phyloP scores from a whole-genome alignment of 2,329 filamentous ascomycete genomes.

The Pseudogymnoascus pannorum region DNA sequence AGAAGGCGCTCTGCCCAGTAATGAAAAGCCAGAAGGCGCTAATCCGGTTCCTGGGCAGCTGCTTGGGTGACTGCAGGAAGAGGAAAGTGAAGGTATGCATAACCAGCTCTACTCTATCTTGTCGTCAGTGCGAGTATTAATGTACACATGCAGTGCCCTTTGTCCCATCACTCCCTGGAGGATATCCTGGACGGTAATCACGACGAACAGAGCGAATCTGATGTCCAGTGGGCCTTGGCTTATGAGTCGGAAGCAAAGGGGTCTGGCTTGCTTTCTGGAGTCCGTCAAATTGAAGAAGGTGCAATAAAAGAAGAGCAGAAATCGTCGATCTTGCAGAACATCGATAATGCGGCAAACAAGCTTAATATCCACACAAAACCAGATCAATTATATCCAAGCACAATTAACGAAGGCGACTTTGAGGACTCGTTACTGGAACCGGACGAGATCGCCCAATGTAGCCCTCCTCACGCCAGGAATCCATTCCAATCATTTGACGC shows the following conservation, averaged over 20 bases:
- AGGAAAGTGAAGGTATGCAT: constrained; percentile 9
- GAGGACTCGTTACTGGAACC: background rate
- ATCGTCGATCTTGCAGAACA: background rate
- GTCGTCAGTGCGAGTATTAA: background rate
- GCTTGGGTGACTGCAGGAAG: constrained; percentile 10
- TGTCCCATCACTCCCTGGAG: constrained; percentile 9
- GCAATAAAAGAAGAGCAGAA: background rate
- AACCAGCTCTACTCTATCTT: background rate
- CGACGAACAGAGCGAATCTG: background rate
- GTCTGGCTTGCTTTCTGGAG: background rate
- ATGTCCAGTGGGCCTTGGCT: constrained; percentile 9
- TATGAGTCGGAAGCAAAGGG: constrained; percentile 1
- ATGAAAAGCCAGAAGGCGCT: constrained; percentile 25
- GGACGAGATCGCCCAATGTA: background rate
- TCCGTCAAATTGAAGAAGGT: background rate
- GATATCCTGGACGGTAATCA: constrained; percentile 6
- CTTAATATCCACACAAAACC: background rate
- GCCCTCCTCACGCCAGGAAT: background rate
- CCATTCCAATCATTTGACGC: background rate
- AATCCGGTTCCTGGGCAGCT: constrained; percentile 23
- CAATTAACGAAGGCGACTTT: background rate
- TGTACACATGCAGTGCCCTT: constrained; percentile 5
- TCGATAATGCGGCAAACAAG: background rate
- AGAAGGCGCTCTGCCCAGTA: constrained; percentile 18
- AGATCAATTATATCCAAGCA: background rate